Evolutionary conservation across 805 yeast genomes (phyloP).

Genomic region (Tetrapisispora arboricola): DNA sequence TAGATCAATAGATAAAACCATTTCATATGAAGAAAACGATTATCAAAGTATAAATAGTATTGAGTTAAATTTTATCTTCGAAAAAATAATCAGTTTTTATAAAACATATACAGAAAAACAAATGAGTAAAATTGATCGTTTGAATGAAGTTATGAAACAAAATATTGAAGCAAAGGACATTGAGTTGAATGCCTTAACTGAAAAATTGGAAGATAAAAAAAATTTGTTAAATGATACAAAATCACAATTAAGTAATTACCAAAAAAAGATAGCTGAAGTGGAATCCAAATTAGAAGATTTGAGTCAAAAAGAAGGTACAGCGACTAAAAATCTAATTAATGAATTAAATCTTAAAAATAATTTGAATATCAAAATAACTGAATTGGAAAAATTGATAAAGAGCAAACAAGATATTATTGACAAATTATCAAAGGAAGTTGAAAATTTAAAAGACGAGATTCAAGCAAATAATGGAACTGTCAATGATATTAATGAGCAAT

Average conservation of each 20-base stretch:
- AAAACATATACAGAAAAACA: not conserved
- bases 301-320: not conserved
- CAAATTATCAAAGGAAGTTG: not conserved
- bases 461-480: not conserved
- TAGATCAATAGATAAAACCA: not conserved
- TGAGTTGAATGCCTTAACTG: not conserved
- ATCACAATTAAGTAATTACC: not conserved
- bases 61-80: not conserved
- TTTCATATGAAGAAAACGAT: not conserved
- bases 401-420: not conserved
- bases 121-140: not conserved
- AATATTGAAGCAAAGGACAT: not conserved
- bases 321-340: not conserved
- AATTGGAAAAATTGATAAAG: not conserved
- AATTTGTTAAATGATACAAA: not conserved
- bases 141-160: not conserved
- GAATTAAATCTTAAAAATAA: slow-evolving; percentile 1
- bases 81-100: not conserved
- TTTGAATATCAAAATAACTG: not conserved
- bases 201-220: not conserved
- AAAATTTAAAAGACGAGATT: not conserved
- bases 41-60: not conserved
- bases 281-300: not conserved
- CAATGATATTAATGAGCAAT: not conserved
- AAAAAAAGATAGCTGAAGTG: not conserved